These are phyloP conservation scores for Cyberlindnera galapagoensis DNA, from an alignment of 805 yeast genomes.

Conservation along the genomic window DNA sequence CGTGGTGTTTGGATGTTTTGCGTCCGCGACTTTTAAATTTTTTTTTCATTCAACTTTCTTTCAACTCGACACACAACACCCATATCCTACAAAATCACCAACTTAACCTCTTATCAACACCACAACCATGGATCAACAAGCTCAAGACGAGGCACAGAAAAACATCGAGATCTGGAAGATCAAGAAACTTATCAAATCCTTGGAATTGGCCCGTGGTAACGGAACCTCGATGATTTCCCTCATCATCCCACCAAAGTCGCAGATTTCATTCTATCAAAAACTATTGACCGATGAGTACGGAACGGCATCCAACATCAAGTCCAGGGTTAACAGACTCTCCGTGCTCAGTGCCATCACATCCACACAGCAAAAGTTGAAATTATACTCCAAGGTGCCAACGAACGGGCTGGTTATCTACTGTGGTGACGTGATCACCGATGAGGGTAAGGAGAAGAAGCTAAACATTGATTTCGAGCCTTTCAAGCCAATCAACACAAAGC, in stretches of 20 bases:
- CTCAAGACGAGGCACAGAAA: slow-evolving; percentile 78
- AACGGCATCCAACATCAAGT: slow-evolving; percentile 96
- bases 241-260: slow-evolving; percentile 93
- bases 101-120: too few relatives aligned
- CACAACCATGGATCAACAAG: slow-evolving; percentile 1
- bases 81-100: too few relatives aligned
- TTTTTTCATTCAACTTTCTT: too few relatives aligned
- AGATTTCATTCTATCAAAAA: slow-evolving; percentile 79
- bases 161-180: slow-evolving; percentile 99
- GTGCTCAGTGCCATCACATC: slow-evolving; percentile 96
- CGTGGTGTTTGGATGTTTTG: too few relatives aligned
- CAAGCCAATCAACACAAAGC: slow-evolving; percentile 97
- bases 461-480: slow-evolving; percentile 98
- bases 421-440: slow-evolving; percentile 96
- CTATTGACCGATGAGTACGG: slow-evolving; percentile 98
- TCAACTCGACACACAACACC: too few relatives aligned
- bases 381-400: slow-evolving; percentile 83
- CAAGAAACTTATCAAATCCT: slow-evolving; percentile 83
- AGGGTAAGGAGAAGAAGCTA: slow-evolving; percentile 95
- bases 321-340: slow-evolving; percentile 93
- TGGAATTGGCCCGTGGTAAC: slow-evolving; percentile 92
- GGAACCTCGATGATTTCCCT: slow-evolving; percentile 99
- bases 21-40: too few relatives aligned
- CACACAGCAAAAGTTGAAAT: slow-evolving; percentile 92
- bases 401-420: slow-evolving; percentile 95